phyloP scores from a whole-genome alignment of 148 eudicot species.

The Camellia sinensis region DNA sequence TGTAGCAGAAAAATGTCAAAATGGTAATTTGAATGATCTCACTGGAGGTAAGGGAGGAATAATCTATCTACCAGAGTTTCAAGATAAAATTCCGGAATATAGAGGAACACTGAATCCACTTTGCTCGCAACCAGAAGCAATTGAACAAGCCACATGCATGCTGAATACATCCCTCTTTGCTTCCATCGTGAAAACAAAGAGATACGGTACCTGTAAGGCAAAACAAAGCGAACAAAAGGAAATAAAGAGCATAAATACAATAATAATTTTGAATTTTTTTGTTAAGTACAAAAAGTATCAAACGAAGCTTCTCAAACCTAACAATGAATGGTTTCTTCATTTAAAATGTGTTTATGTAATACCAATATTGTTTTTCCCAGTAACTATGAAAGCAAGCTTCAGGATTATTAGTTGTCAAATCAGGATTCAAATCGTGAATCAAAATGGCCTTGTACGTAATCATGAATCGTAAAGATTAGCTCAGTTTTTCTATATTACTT shows the following conservation, averaged over 20 bases:
- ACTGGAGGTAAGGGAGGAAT: background rate
- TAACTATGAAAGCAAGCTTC: background rate
- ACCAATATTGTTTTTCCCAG: background rate
- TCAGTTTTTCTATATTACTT: too few relatives aligned
- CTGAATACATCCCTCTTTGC: slow-evolving; percentile 93
- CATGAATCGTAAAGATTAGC: too few relatives aligned
- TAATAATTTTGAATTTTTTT: background rate
- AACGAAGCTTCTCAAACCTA: background rate
- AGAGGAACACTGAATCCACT: slow-evolving; percentile 63
- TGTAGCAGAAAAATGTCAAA: background rate
- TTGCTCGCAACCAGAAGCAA: slow-evolving; percentile 89
- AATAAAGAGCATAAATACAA: background rate
- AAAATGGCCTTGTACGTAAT: too few relatives aligned
- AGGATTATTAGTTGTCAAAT: background rate
- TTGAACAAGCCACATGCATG: slow-evolving; percentile 88
- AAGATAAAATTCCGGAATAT: slow-evolving; percentile 85
- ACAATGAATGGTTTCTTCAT: background rate
- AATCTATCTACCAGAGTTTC: slow-evolving; percentile 67
- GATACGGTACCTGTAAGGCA: slow-evolving; percentile 70
- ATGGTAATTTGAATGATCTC: background rate
- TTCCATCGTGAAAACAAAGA: slow-evolving; percentile 86
- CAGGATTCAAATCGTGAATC: too few relatives aligned
- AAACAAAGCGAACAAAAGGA: background rate
- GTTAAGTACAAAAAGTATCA: background rate
- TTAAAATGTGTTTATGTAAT: too few relatives aligned